Evolutionary conservation across 257 asterid genomes (phyloP).

Genomic region (Eustoma russellianum): DNA sequence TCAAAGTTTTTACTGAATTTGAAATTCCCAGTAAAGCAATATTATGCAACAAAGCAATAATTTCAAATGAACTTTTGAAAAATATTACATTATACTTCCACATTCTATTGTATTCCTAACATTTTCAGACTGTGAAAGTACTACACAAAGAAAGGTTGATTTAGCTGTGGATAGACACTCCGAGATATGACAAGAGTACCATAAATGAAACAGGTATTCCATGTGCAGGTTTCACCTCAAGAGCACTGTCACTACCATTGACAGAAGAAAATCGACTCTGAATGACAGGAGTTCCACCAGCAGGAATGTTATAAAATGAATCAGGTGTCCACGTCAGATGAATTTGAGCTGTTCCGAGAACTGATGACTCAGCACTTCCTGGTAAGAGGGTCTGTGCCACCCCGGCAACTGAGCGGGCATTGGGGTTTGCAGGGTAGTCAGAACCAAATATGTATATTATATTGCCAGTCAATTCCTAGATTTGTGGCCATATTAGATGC

Average conservation of each 20-base stretch:
- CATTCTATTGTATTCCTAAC: too few species aligned
- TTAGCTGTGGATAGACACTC: too few species aligned
- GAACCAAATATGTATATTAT: too few species aligned
- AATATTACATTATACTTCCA: neutral
- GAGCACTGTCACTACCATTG: slow-evolving; percentile 45
- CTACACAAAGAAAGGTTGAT: too few species aligned
- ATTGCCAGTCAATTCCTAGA: too few species aligned
- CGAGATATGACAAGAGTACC: slow-evolving; percentile 30
- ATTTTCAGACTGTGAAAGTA: too few species aligned
- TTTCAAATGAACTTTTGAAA: too few species aligned
- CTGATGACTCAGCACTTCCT: slow-evolving; percentile 57
- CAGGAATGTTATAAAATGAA: slow-evolving; percentile 55
- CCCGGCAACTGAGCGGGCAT: slow-evolving; percentile 61
- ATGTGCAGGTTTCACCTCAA: slow-evolving; percentile 42
- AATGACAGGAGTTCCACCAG: slow-evolving; percentile 86
- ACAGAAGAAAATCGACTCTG: slow-evolving; percentile 51
- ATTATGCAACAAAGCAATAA: too few species aligned
- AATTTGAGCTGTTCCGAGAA: slow-evolving; percentile 61
- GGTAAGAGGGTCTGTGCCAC: slow-evolving; percentile 78
- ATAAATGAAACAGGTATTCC: slow-evolving; percentile 74
- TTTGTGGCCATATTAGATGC: neutral
- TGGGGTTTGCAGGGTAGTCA: neutral
- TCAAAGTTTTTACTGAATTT: slow-evolving; percentile 4
- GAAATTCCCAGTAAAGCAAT: neutral
- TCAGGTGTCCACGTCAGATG: slow-evolving; percentile 63